phyloP scores from a whole-genome alignment of 129 eudicot genomes.

The Chrysanthemum lavandulifolium region DNA sequence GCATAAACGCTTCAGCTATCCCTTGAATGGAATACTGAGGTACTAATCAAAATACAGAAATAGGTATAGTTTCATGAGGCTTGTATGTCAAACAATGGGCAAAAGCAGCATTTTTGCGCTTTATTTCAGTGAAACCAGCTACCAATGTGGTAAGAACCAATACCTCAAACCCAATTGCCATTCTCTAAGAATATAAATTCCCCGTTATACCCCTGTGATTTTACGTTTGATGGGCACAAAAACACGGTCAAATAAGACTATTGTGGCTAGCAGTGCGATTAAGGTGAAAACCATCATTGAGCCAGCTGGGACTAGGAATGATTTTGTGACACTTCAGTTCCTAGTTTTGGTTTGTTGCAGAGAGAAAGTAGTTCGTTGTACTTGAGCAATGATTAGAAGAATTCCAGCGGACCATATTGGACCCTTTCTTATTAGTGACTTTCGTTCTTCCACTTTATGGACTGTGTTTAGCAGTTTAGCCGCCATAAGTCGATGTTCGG shows the following conservation, averaged over 20 bases:
- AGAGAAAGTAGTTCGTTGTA: slow-evolving; percentile 81
- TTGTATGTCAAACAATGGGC: slow-evolving; percentile 40
- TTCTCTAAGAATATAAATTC: slow-evolving; percentile 70
- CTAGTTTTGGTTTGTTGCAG: slow-evolving; percentile 82
- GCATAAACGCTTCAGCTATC: slow-evolving; percentile 85
- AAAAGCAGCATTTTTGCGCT: slow-evolving; percentile 55
- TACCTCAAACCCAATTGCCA: slow-evolving; percentile 72
- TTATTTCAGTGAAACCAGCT: slow-evolving; percentile 72
- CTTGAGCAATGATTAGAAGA: slow-evolving; percentile 66
- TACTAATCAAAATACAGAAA: slow-evolving; percentile 33
- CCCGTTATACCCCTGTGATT: slow-evolving; percentile 70
- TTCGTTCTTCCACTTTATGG: slow-evolving; percentile 85
- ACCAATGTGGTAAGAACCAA: slow-evolving; percentile 67
- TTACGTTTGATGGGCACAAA: slow-evolving; percentile 50
- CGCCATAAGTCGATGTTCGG: slow-evolving; percentile 57
- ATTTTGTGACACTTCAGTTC: slow-evolving; percentile 65
- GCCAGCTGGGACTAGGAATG: slow-evolving; percentile 74
- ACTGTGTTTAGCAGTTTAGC: slow-evolving; percentile 65
- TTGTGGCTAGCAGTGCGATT: slow-evolving; percentile 58
- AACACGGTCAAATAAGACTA: slow-evolving; percentile 63
- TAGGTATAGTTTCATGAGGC: slow-evolving; percentile 48
- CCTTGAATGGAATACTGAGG: slow-evolving; percentile 70
- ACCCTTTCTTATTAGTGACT: slow-evolving; percentile 75
- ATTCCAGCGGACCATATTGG: slow-evolving; percentile 96
- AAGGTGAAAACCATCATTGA: slow-evolving; percentile 81